Evolutionary conservation across 2,329 filamentous ascomycete genomes (phyloP), one percentile per base, ranked within the genome.

Genomic region (Fusarium nygamai): DNA sequence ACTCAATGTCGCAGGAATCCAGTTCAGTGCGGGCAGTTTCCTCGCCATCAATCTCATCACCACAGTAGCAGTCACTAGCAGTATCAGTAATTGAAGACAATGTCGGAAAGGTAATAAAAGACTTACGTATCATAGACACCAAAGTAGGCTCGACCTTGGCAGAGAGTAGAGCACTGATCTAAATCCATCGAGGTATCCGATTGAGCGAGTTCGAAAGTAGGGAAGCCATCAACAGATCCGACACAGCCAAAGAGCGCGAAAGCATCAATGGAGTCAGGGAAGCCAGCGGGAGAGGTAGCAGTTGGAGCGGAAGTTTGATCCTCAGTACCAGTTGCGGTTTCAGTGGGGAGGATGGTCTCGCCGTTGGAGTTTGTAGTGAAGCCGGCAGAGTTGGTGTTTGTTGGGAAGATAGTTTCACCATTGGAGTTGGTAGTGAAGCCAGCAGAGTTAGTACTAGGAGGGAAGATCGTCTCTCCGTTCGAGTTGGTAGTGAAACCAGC

Each of bases 161-260:
- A 82, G 51, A 68, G 72, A 24, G 57, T 61, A 13, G 73, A 70
- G 54, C 81, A 82, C 2, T 67, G 47, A 12, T 82, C 75, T 24
- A 81, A 44, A 29, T 69, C 75, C 77, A 78, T 79, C 11, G 67
- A 19, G 8, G 31, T 53, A 17, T 67, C 67, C 5, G 69, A 46
- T 12, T 70, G 57, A 9, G 70, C 43, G 24, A 71, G 69, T 19
- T 64, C 43, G 24, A 81, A 81, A 22, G 64, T 73, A 7, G 76
- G 74, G 69, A 79, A 80, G 14, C 67, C 71, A 5, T 53, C 58
- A 4, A 31, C 19, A 7, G 77, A 80, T 22, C 57, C 54, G 38
- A 75, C 70, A 61, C 81, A 82, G 51, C 80, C 81, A 27, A 74
- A 72, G 41, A 78, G 64, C 16, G 63, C 46, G 61, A 79, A 81